Base-by-base conservation (phyloP, 2,329 filamentous ascomycete species). In the Fusarium pininemorale region DNA sequence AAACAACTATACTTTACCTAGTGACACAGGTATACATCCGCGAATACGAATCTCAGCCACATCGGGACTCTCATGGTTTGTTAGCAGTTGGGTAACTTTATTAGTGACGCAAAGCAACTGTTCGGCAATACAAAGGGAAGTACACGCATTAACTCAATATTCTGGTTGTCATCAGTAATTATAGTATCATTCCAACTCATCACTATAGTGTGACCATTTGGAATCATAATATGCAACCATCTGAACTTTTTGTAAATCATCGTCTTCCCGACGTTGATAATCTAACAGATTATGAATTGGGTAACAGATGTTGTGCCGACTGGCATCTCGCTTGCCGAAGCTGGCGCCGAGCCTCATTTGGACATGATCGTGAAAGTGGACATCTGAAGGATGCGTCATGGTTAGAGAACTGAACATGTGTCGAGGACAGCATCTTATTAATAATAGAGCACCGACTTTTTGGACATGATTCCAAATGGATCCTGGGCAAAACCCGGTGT, bases 281-380 rank as follows among this genome's bases (percentile, higher is more conserved):
- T 77, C 73, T 75, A 66, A 78, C 74, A 72, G 74, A 77, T 78
- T 60, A 63, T 60, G 65, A 38, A 47, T 26, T 48, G n/a, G 37
- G 55, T 78, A 75, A 75, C 73, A 77, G 77, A 78, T 76, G 28
- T 39, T 66, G 32, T 24, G 37, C 57, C 35, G 61, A 42, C n/a
- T 61, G 14, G 24, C 30, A 39, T 41, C 57, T 77, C 75, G 72
- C 53, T 66, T 60, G 58, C 67, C 74, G 75, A 77, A 41, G 32
- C 55, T 72, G 72, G 66, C 70, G 53, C 73, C 73, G 68, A 77
- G 65, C 64, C 63, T 70, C 42, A 44, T n/a, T 57, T 24, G 44
- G 22, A 55, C 42, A 41, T 26, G 16, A 59, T 69, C 50, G 50
- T 59, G 55, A 59, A 51, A 26, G 22, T n/a, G 47, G 30, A 32